Base-by-base conservation (phyloP, 1,284 basidiomycete species). In the Xanthoconium separans region DNA sequence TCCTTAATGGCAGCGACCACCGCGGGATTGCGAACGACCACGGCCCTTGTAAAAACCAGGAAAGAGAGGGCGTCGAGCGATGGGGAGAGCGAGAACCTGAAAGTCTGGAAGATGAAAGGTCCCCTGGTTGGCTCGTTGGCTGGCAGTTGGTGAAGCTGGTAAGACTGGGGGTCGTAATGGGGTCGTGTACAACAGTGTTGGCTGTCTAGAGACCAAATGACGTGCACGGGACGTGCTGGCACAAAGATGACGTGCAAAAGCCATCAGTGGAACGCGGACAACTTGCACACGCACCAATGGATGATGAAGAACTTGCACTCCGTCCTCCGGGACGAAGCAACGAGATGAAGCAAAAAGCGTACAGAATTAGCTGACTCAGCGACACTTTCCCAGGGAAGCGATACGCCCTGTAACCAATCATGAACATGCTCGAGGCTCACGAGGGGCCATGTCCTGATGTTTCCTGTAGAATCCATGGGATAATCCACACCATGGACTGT, bases 41-140 rank as follows among this genome's bases (percentile, higher is more conserved):
- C 95, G 13, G 94, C n/a, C 93, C 71, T 97, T 98, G 83, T 99
- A 98, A 73, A 98, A 98, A 44, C 95, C 95, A 12, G 96, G 96
- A 75, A 98, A 98, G 47, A 98, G 85, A 1, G 96, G 96, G 36
- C 96, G 84, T 51, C 95, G 89, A 33, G 95, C 95, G 63, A 99
- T 98, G 13, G 96, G 96, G 1, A 99, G 82, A 5, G 96, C 96
- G 22, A 99, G 83, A 37, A 98, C 89, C 71, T 97, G n/a, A n/a
- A n/a, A n/a, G n/a, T n/a, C n/a, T n/a, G n/a, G n/a, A n/a, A n/a
- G n/a, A n/a, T n/a, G n/a, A n/a, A n/a, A n/a, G n/a, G n/a, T n/a
- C n/a, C n/a, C n/a, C n/a, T 57, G 51, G 30, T 34, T 42, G n/a
- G 33, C 50, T 7, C 55, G 36, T 27, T 49, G 58, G 47, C 16